Evolutionary conservation across 345 rosid genomes (phyloP).

Genomic region (Garcia nutans): DNA sequence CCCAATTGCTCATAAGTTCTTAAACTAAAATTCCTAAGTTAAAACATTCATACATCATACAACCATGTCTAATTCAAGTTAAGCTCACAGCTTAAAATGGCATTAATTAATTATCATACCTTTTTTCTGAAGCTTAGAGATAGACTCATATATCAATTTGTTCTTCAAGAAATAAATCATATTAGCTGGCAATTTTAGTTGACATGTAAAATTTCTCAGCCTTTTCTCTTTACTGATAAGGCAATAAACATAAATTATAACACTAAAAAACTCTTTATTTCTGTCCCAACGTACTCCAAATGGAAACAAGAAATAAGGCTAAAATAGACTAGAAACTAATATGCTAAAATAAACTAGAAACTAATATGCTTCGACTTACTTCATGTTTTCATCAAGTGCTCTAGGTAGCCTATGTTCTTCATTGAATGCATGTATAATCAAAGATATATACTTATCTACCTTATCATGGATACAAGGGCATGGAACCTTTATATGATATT

Average conservation of each 20-base stretch:
- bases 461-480: too few species aligned
- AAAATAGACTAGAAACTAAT: too few species aligned
- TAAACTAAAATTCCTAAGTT: neutral
- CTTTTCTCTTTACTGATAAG: neutral
- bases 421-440: slow-evolving; percentile 85
- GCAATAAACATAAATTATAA: too few species aligned
- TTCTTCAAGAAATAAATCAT: slow-evolving; percentile 45
- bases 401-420: slow-evolving; percentile 92
- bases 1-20: too few species aligned
- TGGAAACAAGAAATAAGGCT: too few species aligned
- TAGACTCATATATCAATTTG: slow-evolving; percentile 79
- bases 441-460: slow-evolving; percentile 73
- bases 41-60: neutral
- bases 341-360: too few species aligned
- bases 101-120: slow-evolving; percentile 31
- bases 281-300: too few species aligned
- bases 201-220: neutral
- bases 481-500: slow-evolving; percentile 69
- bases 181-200: neutral
- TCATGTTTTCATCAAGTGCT: slow-evolving; percentile 83
- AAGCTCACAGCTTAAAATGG: neutral
- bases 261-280: too few species aligned
- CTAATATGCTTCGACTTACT: slow-evolving; percentile 42
- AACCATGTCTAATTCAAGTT: neutral
- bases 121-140: slow-evolving; percentile 75